Evolutionary conservation across 139 green algal genomes (phyloP), one percentile per base, ranked within the genome.

Genomic region (Chlorella sp.): DNA sequence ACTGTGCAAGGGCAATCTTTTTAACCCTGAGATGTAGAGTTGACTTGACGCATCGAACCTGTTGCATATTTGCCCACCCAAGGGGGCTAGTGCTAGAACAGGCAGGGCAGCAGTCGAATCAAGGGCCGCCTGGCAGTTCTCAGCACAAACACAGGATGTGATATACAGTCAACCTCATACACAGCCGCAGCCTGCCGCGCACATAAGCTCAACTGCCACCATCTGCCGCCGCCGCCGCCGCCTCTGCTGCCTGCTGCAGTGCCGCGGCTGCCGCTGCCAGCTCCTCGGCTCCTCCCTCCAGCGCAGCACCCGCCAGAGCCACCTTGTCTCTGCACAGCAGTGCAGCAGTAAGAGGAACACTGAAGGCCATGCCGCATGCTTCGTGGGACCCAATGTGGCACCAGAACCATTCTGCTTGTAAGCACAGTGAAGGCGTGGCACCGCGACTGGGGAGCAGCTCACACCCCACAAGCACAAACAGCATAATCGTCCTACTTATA

Each of bases 51-150:
- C 9, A 57, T 57, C 48, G 48, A 5, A 5, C 48, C 48, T 57
- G 48, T 57, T 9, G 48, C 48, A 57, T 16, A 57, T 57, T 57
- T 57, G 9, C 48, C 5, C 48, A 9, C 48, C n/a, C n/a, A n/a
- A n/a, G n/a, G n/a, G n/a, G 9, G 48, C 48, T 16, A 57, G 48
- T 57, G 48, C 48, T 9, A 57, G 48, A 71, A 71, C 64, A 71
- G 11, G 64, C 22, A 26, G 64, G 64, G 64, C 91, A 89, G 32
- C 75, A 94, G 88, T 75, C 80, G 78, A 88, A 90, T 2, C 90
- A 93, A 71, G 89, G 87, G n/a, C 89, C 95, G 48, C 2, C 21
- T 14, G 22, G 36, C 88, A n/a, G 78, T 90, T 66, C 68, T 79
- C 53, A 91, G 91, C 18, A 37, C 37, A 1, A 64, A 75, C 34